These are phyloP conservation scores for Gossypium gossypioides DNA, from an alignment of 441 rosid genomes.

Conservation along the genomic window DNA sequence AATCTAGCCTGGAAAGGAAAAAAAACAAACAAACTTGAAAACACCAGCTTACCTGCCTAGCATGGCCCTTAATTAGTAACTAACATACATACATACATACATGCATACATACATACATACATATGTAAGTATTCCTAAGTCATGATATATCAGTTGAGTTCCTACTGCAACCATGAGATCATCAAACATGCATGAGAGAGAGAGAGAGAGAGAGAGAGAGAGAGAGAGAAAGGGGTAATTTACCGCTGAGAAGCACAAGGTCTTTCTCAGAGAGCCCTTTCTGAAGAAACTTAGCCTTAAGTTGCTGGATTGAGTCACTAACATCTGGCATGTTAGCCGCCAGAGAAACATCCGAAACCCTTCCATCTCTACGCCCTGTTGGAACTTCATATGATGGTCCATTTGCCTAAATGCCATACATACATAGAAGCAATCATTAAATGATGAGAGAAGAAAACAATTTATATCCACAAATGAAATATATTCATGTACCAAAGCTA, in stretches of 20 bases:
- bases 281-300: conserved; percentile 40
- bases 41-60: not conserved
- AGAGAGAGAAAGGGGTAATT: not conserved
- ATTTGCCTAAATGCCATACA: conserved; percentile 33
- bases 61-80: not conserved
- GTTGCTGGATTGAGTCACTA: conserved; percentile 41
- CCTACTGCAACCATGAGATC: conserved; percentile 18
- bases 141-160: conserved; percentile 25
- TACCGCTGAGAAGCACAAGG: conserved; percentile 59
- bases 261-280: conserved; percentile 60
- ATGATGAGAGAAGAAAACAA: not conserved
- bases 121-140: not conserved
- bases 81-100: too few relatives aligned
- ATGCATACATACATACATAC: not conserved
- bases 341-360: conserved; percentile 32
- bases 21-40: not conserved
- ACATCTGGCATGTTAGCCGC: conserved; percentile 59
- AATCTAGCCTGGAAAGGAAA: not conserved
- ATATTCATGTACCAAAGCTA: conserved; percentile 38
- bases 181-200: conserved; percentile 18
- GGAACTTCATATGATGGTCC: conserved; percentile 61
- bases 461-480: not conserved
- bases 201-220: conserved; percentile 8
- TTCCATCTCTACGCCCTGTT: conserved; percentile 71
- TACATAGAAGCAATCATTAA: not conserved